phyloP scores from a whole-genome alignment of 345 rosid species.

The Cardiospermum halicacabum region DNA sequence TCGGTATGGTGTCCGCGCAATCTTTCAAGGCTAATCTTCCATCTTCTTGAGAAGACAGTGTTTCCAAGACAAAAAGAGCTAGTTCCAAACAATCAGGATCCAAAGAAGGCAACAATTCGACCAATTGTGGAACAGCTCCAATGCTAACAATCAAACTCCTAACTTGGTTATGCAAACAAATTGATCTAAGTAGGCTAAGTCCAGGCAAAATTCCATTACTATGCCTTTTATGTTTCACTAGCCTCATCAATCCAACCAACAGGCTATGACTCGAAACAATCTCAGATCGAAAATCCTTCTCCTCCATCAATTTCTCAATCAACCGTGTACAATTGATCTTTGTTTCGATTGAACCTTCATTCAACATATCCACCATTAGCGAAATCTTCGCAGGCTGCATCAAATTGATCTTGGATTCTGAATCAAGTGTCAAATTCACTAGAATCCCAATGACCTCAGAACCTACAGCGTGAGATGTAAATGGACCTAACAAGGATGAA shows the following conservation, averaged over 20 bases:
- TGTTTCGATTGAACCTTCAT: slow-evolving; percentile 61
- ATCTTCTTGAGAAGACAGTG: slow-evolving; percentile 37
- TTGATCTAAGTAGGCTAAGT: slow-evolving; percentile 41
- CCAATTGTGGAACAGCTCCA: slow-evolving; percentile 53
- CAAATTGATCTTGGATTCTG: slow-evolving; percentile 42
- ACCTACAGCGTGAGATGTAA: slow-evolving; percentile 68
- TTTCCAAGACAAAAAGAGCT: slow-evolving; percentile 45
- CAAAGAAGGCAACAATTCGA: slow-evolving; percentile 47
- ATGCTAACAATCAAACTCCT: slow-evolving; percentile 43
- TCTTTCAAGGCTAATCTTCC: slow-evolving; percentile 54
- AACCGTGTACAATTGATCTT: slow-evolving; percentile 55
- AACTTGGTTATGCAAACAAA: slow-evolving; percentile 41
- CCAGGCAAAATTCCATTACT: slow-evolving; percentile 44
- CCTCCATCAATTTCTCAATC: slow-evolving; percentile 47
- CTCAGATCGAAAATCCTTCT: slow-evolving; percentile 46
- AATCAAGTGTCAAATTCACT: slow-evolving; percentile 58
- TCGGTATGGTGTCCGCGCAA: slow-evolving; percentile 43
- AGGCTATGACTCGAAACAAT: slow-evolving; percentile 53
- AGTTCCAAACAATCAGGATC: slow-evolving; percentile 46
- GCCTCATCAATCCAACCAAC: slow-evolving; percentile 55
- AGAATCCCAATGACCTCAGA: slow-evolving; percentile 65
- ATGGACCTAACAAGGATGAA: slow-evolving; percentile 54
- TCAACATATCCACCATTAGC: slow-evolving; percentile 57
- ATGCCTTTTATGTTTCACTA: slow-evolving; percentile 57
- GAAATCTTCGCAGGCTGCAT: slow-evolving; percentile 66